Evolutionary conservation across 2,329 filamentous ascomycete species (phyloP).

Genomic region (Aspergillus oerlinghausenensis): DNA sequence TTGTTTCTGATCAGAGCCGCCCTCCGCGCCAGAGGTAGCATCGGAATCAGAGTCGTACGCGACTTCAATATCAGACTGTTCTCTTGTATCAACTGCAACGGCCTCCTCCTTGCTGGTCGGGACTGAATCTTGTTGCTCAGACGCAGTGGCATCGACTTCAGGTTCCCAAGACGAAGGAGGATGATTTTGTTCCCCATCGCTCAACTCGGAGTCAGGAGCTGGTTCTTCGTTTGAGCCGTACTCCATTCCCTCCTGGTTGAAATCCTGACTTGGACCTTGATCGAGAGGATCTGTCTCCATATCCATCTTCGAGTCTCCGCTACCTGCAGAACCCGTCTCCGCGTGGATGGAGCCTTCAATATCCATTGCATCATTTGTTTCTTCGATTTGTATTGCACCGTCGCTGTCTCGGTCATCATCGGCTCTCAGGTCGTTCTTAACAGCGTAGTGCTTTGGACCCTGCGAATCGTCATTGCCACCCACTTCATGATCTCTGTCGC

Average conservation of each 20-base stretch:
- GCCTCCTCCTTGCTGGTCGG: neutral
- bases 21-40: neutral
- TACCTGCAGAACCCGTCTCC: neutral
- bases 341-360: neutral
- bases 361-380: constrained; percentile 1
- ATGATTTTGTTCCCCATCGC: neutral
- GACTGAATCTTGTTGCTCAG: neutral
- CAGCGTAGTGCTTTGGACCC: neutral
- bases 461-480: neutral
- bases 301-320: neutral
- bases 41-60: neutral
- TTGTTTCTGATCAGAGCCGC: neutral
- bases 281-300: neutral
- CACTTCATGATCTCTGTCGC: neutral
- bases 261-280: neutral
- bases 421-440: neutral
- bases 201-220: neutral
- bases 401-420: neutral
- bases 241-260: neutral
- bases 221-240: neutral
- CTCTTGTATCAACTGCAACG: neutral
- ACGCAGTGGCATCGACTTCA: neutral
- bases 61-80: neutral
- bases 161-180: neutral
- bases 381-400: neutral